Base-by-base conservation (phyloP, 2,329 filamentous ascomycete genomes). In the Xylariaceae sp. region DNA sequence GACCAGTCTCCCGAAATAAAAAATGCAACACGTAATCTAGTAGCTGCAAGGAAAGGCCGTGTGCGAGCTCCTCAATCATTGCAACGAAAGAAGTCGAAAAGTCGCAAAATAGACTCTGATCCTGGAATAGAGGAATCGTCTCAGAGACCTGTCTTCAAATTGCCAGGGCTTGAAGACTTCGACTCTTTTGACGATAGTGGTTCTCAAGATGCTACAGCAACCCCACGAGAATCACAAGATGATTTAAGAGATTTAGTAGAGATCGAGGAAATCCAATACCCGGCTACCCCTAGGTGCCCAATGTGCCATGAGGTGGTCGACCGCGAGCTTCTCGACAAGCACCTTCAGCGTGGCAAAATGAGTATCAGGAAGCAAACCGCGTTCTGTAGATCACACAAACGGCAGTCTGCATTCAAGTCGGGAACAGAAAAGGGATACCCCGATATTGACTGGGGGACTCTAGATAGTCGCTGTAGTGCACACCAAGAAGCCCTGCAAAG, bases 371-470 rank as follows among this genome's bases (percentile, higher is more conserved):
- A 81, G 62, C 85, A 90, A 67, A 74, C 78, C 16, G 75, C 71
- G 15, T 90, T 91, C 69, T 91, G 88, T 68, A 75, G 78, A 36
- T 72, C 77, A 6, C 88, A 91, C 73, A 83, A 81, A 63, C 78
- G 75, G 53, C 72, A 75, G 24, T 74, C 80, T 2, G 87, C 86
- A 2, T 61, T 73, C 49, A 70, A 75, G 6, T 68, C 69, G 3
- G 83, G 81, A 73, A 64, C 59, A 8, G 68, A 76, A 11, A 80
- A 76, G 36, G 79, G 81, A 0, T 94, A 93, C 67, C 91, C 91
- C 0, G 68, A 73, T 0, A 87, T 96, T 45, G 73, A 90, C 53
- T 96, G 91, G 90, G 69, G 73, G 1, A 65, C 60, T 0, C 76
- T 95, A 20, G 77, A 84, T 15, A 56, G 67, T 3, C 83, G 90